Base-by-base conservation (phyloP, 805 yeast species). In the Metschnikowia noctiluminum region DNA sequence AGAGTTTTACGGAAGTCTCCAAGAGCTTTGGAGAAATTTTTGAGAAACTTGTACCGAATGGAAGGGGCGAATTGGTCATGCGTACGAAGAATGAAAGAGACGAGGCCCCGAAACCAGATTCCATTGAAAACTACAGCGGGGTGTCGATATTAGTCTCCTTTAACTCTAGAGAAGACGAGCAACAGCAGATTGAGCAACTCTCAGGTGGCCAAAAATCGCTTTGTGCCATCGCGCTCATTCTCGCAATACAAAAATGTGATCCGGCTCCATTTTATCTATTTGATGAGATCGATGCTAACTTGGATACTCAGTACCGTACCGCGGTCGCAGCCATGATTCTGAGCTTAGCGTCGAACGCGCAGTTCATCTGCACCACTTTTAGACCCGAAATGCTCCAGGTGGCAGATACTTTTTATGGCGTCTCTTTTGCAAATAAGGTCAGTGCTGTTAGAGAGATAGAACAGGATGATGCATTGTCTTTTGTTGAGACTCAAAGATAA, bases 191-290 rank as follows among this genome's bases (percentile, higher is more conserved):
- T 48, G 96, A 89, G 63, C 97, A 91, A 63, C 73, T 94, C 14
- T 89, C 97, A 1, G 99, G 99, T 37, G 99, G 99, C 10, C 99
- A 94, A 62, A 92, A 92, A 64, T 87, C 97, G 0, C 72, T 94
- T n/a, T 91, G 98, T 73, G 98, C 99, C 0, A 82, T 94, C 57
- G 91, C 98, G 0, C 77, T 94, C 43, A 91, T 94, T 55, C 76
- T 94, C 49, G 97, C 99, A 4, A 89, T 92, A 51, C 99, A 94
- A 70, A 82, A 80, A 61, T 89, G 95, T 55, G 98, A 94, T 58
- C 98, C 98, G 10, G 97, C 97, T 8, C 97, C 98, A 42, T 94
- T 94, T 65, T 94, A 94, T 63, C 68, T 94, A 41, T 92, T 94
- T 66, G 99, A 94, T 67, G 99, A 94, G 70, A 86, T 94, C 50